Evolutionary conservation across 768 basidiomycete species (phyloP).

Genomic region (Serendipita sp.): DNA sequence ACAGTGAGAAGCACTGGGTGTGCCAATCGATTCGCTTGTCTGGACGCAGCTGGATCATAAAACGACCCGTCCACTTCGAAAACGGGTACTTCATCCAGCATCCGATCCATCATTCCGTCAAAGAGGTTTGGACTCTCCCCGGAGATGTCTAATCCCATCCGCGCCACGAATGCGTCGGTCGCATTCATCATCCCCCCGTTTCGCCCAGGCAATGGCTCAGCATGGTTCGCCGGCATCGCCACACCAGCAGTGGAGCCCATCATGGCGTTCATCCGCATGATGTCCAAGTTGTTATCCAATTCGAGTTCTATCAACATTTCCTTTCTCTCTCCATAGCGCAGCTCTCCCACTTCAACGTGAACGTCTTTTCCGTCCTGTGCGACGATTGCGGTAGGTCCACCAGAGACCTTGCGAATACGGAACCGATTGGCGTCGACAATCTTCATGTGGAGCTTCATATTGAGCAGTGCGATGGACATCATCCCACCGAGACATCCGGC

Average conservation of each 20-base stretch:
- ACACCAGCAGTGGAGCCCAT: slow-evolving; percentile 7
- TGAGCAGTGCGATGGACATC: slow-evolving; percentile 84
- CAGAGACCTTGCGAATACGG: slow-evolving; percentile 87
- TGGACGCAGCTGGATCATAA: slow-evolving; percentile 75
- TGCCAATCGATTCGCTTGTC: slow-evolving; percentile 74
- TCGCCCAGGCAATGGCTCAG: slow-evolving; percentile 15
- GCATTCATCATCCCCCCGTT: slow-evolving; percentile 40
- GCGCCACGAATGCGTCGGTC: slow-evolving; percentile 78
- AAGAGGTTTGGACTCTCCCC: slow-evolving; percentile 42
- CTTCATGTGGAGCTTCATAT: slow-evolving; percentile 92
- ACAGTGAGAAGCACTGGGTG: slow-evolving; percentile 91
- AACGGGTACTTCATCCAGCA: slow-evolving; percentile 96
- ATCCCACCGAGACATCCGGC: slow-evolving; percentile 93
- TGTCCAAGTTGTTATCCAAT: slow-evolving; percentile 52
- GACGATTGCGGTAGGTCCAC: slow-evolving; percentile 73
- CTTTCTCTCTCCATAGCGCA: slow-evolving; percentile 90
- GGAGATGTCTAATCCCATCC: slow-evolving; percentile 54
- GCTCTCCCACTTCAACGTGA: slow-evolving; percentile 86
- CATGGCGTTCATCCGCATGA: slow-evolving; percentile 18
- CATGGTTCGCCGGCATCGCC: slow-evolving; percentile 13
- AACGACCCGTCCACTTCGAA: slow-evolving; percentile 92
- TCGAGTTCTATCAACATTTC: slow-evolving; percentile 97
- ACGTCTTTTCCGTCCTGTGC: slow-evolving; percentile 87
- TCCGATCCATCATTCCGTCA: slow-evolving; percentile 86
- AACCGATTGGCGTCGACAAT: slow-evolving; percentile 83